Base-by-base conservation (phyloP, 768 basidiomycete species). In the Suillus ampliporus region DNA sequence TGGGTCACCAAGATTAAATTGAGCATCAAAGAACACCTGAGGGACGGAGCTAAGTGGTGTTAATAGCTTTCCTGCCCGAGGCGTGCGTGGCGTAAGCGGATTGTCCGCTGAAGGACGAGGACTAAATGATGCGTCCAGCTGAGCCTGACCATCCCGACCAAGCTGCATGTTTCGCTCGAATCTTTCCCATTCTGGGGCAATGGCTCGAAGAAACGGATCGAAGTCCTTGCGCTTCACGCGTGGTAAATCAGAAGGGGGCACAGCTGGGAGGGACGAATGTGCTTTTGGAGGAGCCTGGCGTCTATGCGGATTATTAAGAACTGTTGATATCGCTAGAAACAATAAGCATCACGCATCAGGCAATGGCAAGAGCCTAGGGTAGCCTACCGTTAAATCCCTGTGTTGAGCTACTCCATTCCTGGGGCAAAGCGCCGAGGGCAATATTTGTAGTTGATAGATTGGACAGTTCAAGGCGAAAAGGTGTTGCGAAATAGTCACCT, bases 251-350 rank as follows among this genome's bases (percentile, higher is more conserved):
- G 90, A 89, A 8, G 89, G 86, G 3, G 84, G 84, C 3, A 88
- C 87, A 38, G 89, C 75, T 2, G 92, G 90, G 19, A 98, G 79
- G 0, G 88, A 76, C 1, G 94, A 91, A 67, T 96, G 92, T 0
- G 94, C 87, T 72, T 97, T 93, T 35, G 96, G 91, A 14, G 96
- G 94, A 8, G 91, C 89, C 53, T 91, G 89, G 40, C 82, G 84
- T 76, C 89, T 91, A 70, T 90, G 89, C 1, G 96, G 96, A 69
- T 91, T 95, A 69, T 95, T 95, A 57, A 97, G 84, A 31, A 97
- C 92, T 19, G 93, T 95, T 10, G 95, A 96, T 66, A 97, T 95
- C 43, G 95, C 96, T 97, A 73, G 15, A 52, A 21, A n/a, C 28
- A 61, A 69, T 46, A 67, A 67, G 54, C 40, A 58, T 11, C 37